These are phyloP conservation scores for Lactifluus volemus DNA, from an alignment of 768 basidiomycete genomes.

Conservation along the genomic window DNA sequence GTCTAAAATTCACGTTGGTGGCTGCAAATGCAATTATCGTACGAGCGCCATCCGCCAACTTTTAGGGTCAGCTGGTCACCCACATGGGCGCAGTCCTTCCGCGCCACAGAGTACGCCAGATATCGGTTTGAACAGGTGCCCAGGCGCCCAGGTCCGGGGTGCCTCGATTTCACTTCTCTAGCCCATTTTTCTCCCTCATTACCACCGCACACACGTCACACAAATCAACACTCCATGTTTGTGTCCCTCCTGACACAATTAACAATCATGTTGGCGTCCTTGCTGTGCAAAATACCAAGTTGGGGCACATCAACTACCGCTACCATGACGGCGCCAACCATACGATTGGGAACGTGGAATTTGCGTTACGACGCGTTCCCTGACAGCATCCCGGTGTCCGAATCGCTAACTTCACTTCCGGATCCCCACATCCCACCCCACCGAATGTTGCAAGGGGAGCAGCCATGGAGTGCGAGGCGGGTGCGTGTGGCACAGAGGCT, in stretches of 20 bases:
- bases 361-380: constrained; percentile 46
- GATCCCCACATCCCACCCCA: constrained; percentile 35
- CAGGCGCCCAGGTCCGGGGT: not conserved
- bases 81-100: not conserved
- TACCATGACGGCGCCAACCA: not conserved
- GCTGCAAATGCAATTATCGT: not conserved
- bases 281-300: not conserved
- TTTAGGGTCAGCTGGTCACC: constrained; percentile 8
- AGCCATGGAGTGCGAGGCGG: constrained; percentile 46
- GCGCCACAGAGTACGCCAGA: constrained; percentile 5
- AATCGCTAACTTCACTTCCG: constrained; percentile 35
- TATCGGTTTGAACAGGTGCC: not conserved
- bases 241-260: no score
- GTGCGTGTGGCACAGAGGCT: constrained; percentile 41
- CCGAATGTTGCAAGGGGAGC: constrained; percentile 31
- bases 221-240: no score
- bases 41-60: not conserved
- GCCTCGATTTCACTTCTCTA: not conserved
- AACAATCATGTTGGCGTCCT: not conserved
- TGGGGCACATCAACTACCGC: not conserved
- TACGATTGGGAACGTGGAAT: constrained; percentile 38
- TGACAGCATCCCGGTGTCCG: constrained; percentile 40
- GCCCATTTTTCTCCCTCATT: not conserved
- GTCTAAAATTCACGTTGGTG: not conserved
- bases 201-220: not conserved